Evolutionary conservation across 768 basidiomycete genomes (phyloP), one percentile per base, ranked within the genome.

Genomic region (Psilocybe azurescens): DNA sequence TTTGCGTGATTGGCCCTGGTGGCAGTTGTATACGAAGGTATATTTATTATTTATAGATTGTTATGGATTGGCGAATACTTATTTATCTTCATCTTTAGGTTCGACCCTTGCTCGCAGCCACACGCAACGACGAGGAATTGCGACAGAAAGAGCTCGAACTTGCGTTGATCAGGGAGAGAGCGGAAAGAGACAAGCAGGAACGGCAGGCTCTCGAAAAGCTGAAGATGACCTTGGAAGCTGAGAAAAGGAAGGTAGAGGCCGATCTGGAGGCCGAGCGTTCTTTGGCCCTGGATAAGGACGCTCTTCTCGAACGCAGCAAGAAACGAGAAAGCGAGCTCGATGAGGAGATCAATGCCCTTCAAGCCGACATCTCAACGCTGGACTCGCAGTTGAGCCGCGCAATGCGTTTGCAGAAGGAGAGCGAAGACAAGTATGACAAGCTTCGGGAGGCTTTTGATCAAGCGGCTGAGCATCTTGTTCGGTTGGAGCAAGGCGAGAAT

Each of bases 1-100:
- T 58, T 81, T 99, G 30, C 83, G 88, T 50, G 94, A 97, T 56
- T 99, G 97, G 97, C 95, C 97, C 1, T 99, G 97, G 97, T 99
- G 97, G 97, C 92, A 95, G 64, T 82, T 99, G 8, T 99, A 96
- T 72, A 95, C 95, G 2, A 97, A 97, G 81, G 94, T 87, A 63
- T 49, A 75, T 58, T 39, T 24, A 36, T 13, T 13, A 18, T 47
- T 13, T 14, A 18, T 47, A 36, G 56, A 8, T 44, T 47, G 16
- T n/a, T 44, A 44, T 10, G 5, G 50, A 24, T 53, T 58, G 11
- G 32, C 5, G 4, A 51, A 65, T 60, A 58, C 48, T 9, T 16
- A 49, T 36, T 60, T 18, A 39, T 9, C 16, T 7, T 24, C 44
- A 6, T 59, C 20, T 50, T 9, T 59, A 93, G 91, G 89, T 99